Evolutionary conservation across 2,329 filamentous ascomycete genomes (phyloP), one percentile per base, ranked within the genome.

Genomic region (Aquanectria penicillioides): DNA sequence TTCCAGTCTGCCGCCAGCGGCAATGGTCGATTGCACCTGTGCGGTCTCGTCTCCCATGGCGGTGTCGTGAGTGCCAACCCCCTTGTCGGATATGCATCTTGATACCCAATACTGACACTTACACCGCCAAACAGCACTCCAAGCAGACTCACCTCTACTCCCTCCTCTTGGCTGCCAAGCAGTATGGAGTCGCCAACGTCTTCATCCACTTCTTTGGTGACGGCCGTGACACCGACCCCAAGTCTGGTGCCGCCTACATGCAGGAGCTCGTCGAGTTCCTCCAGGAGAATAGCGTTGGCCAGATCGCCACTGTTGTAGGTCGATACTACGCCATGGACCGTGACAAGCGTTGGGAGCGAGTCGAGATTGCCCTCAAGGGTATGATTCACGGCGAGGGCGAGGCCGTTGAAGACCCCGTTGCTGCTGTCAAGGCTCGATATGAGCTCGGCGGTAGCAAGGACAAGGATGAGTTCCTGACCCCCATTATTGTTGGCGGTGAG

Each of bases 141-240:
- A 96, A 99, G 83, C 96, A 97, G 82, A 90, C 90, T 64, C 95
- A 99, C 77, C 85, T 99, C 58, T 91, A 95, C 73, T 89, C 89
- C 56, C 87, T 99, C 31, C 86, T 99, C 66, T 87, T 91, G 77
- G 91, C 95, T 31, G 95, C 95, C 73, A 97, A 97, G 85, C 89
- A 92, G 71, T 88, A 92, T 73, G 88, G 87, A 43, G 87, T 99
- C 28, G 92, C 94, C 68, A 84, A 98, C 72, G 94, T 99, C 71
- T 98, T 90, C 83, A 96, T 99, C 74, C 95, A 99, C 86, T 98
- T 98, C 87, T 98, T 99, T 75, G 95, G 93, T 65, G 95, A 99
- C 79, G 95, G 95, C 70, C 92, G 95, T 76, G 95, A 99, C 75
- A 98, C 94, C 66, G 95, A 99, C 77, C 95, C 95, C 75, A 97